phyloP scores from a whole-genome alignment of 2,329 filamentous ascomycete genomes.

The Epichloe amarillans region DNA sequence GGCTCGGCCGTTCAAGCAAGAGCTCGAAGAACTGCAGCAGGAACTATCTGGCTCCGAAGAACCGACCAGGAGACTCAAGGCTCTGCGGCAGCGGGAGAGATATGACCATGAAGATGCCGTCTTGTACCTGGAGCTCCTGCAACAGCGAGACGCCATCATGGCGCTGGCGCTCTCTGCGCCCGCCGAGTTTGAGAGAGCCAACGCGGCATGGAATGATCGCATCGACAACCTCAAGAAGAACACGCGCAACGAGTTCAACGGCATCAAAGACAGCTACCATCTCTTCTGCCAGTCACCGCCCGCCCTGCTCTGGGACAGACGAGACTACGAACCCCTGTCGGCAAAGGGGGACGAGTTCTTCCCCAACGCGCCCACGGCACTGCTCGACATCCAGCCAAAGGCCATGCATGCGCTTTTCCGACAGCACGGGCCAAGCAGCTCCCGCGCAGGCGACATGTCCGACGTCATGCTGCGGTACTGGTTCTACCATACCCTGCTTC shows the following conservation, averaged over 20 bases:
- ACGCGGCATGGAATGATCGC: slow-evolving; percentile 21
- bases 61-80: slow-evolving; percentile 12
- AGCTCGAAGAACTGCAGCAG: slow-evolving; percentile 27
- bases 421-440: slow-evolving; percentile 26
- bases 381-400: slow-evolving; percentile 57
- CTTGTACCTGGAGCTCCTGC: slow-evolving; percentile 20
- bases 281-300: slow-evolving; percentile 35
- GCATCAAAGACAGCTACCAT: slow-evolving; percentile 40
- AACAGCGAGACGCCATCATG: slow-evolving; percentile 17
- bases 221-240: slow-evolving; percentile 22
- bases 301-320: slow-evolving; percentile 53
- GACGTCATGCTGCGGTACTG: slow-evolving; percentile 31
- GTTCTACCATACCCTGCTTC: slow-evolving; percentile 31
- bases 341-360: slow-evolving; percentile 49
- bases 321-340: slow-evolving; percentile 55
- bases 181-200: slow-evolving; percentile 14
- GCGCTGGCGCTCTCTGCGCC: slow-evolving; percentile 10
- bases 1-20: slow-evolving; percentile 27
- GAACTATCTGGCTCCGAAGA: slow-evolving; percentile 9
- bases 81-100: slow-evolving; percentile 17
- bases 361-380: slow-evolving; percentile 41
- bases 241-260: slow-evolving; percentile 22
- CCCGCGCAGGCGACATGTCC: slow-evolving; percentile 34
- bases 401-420: slow-evolving; percentile 34
- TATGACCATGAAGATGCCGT: slow-evolving; percentile 10